Percentiles rank a stretch among this genome's conserved stretches.
These are phyloP conservation scores for Fusarium mexicanum DNA, from an alignment of 2,329 filamentous ascomycete genomes.

Conservation along the genomic window DNA sequence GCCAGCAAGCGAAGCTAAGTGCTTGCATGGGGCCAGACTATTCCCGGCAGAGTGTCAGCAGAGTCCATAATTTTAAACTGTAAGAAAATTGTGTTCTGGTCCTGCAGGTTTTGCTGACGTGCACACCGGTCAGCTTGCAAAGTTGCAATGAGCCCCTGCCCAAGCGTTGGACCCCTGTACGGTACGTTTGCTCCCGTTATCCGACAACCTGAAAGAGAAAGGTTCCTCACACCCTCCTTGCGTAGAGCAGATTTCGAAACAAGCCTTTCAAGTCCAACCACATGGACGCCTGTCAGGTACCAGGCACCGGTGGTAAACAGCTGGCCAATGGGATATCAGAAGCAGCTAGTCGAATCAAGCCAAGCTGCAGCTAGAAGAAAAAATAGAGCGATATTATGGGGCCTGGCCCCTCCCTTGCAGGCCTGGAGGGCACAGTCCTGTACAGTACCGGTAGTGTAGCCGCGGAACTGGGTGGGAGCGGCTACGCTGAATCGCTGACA, in stretches of 20 bases:
- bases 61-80: neutral
- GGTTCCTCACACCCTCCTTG: conserved; percentile 17
- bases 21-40: conserved; percentile 31
- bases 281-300: conserved; percentile 56
- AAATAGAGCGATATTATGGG: conserved; percentile 39
- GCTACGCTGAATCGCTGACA: conserved; percentile 35
- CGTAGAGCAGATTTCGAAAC: conserved; percentile 32
- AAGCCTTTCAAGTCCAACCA: conserved; percentile 52
- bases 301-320: conserved; percentile 46
- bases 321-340: conserved; percentile 45
- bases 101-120: conserved; percentile 13
- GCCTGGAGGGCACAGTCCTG: neutral
- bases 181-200: conserved; percentile 5
- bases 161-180: conserved; percentile 1
- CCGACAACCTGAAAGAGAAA: conserved; percentile 2
- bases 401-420: conserved; percentile 19
- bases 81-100: conserved; percentile 12
- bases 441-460: conserved; percentile 13
- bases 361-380: conserved; percentile 41
- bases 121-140: conserved; percentile 13
- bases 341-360: conserved; percentile 5
- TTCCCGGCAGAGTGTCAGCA: conserved; percentile 5
- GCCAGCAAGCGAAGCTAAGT: conserved; percentile 26
- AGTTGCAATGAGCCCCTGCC: conserved; percentile 10
- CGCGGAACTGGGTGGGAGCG: conserved; percentile 21